Base-by-base conservation (phyloP, 352 stramenopile species). In the Globisporangium paddicum region DNA sequence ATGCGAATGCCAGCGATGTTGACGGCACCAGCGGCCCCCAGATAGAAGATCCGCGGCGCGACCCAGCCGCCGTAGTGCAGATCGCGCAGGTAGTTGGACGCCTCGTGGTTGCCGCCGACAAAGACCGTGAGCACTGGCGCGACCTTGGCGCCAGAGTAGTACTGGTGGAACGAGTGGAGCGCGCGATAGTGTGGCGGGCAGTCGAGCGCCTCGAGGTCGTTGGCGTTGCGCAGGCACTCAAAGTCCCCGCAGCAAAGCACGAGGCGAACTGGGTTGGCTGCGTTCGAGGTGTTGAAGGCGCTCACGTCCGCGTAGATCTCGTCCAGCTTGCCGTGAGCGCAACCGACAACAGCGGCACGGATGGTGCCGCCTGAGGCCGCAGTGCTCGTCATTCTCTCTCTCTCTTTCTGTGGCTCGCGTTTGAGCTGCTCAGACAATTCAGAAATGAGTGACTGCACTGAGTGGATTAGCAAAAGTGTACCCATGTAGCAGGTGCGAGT, bases 201-300 rank as follows among this genome's bases (percentile, higher is more conserved):
- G 25, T 90, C 87, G 54, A 99, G 81, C 46, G 82, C 97, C 55
- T 97, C 80, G 57, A 99, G 88, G 75, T 99, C 97, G 44, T 75
- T 70, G 55, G 81, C 64, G 72, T 98, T 98, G 49, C 98, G 89
- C 66, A 99, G 83, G 49, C 96, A 97, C 69, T 99, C 93, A 68
- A 99, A 99, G 82, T 99, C 97, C 32, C 98, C 97, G 68, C 97
- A 99, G 69, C 95, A 98, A 19, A 99, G 68, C 51, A 99, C 69
- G 35, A 99, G 67, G 65, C 99, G 90, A 23, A 99, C 86, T 9
- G 82, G 79, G 13, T 82, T 79, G 11, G 65, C 58, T 16, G 74
- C 64, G 35, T 94, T 82, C 68, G 92, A 79, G 63, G 89, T 66
- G 67, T 99, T 93, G 62, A 98, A 86, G 53, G 89, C 83, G 53